phyloP scores from a whole-genome alignment of 805 yeast genomes.

The Saturnispora hagleri region DNA sequence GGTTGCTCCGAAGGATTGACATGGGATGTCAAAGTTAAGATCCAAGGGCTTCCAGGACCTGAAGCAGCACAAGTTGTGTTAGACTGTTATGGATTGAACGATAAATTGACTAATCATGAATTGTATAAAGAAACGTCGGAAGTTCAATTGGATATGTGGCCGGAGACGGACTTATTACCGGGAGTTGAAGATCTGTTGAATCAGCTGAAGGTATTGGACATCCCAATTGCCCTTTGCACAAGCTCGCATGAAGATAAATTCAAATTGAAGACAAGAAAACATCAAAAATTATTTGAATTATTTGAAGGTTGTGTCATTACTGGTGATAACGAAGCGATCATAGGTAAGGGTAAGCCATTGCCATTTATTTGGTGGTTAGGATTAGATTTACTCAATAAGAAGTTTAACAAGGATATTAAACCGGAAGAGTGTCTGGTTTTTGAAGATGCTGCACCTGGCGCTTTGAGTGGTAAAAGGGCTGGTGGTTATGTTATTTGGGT shows the following conservation, averaged over 20 bases:
- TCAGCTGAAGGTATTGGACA: slow-evolving; percentile 37
- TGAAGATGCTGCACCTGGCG: slow-evolving; percentile 95
- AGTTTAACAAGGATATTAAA: slow-evolving; percentile 37
- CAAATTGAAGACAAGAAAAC: slow-evolving; percentile 63
- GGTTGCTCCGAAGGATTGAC: slow-evolving; percentile 62
- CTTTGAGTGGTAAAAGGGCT: slow-evolving; percentile 71
- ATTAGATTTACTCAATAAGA: slow-evolving; percentile 54
- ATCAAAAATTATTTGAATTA: slow-evolving; percentile 45
- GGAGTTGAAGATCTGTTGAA: slow-evolving; percentile 71
- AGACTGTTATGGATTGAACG: slow-evolving; percentile 58
- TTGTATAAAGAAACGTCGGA: slow-evolving; percentile 42
- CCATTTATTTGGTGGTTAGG: slow-evolving; percentile 93
- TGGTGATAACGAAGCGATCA: slow-evolving; percentile 80
- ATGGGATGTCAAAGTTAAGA: slow-evolving; percentile 80
- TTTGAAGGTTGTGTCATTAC: slow-evolving; percentile 65
- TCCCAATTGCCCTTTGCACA: slow-evolving; percentile 89
- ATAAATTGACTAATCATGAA: slow-evolving; percentile 49
- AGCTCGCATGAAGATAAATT: slow-evolving; percentile 61
- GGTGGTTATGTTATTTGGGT: slow-evolving; percentile 90
- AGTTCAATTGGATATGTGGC: slow-evolving; percentile 55
- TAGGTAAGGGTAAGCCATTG: slow-evolving; percentile 84
- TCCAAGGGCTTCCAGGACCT: slow-evolving; percentile 89
- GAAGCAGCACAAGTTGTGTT: slow-evolving; percentile 59
- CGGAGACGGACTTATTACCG: slow-evolving; percentile 56
- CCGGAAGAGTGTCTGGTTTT: slow-evolving; percentile 82